A percentile compares a stretch with the other conserved stretches of the same genome.
Evolutionary conservation across 2,329 filamentous ascomycete genomes (phyloP).

Genomic region (Cercospora zeae-maydis): DNA sequence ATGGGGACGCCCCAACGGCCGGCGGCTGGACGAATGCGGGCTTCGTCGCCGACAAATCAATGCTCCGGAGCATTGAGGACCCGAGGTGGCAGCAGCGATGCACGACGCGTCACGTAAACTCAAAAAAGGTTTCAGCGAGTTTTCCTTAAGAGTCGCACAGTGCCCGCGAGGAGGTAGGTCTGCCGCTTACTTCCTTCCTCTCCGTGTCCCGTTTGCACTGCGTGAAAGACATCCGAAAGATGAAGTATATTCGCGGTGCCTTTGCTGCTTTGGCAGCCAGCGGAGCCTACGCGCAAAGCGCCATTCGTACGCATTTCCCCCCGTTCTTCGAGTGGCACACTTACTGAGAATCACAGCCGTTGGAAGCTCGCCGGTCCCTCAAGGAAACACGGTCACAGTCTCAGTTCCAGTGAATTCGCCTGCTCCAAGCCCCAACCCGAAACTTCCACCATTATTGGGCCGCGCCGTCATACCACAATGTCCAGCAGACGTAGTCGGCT

Average conservation of each 20-base stretch:
- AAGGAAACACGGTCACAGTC: neutral
- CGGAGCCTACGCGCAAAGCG: neutral
- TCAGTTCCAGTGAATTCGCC: neutral
- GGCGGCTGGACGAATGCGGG: conserved; percentile 2
- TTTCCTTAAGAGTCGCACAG: neutral
- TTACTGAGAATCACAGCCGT: neutral
- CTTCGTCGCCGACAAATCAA: neutral
- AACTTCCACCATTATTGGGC: neutral
- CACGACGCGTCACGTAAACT: conserved; percentile 2
- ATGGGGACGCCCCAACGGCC: neutral
- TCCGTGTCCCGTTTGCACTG: too few relatives aligned
- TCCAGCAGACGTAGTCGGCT: neutral
- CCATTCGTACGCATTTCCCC: neutral
- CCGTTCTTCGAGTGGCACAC: neutral
- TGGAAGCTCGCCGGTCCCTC: neutral
- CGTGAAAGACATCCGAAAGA: neutral
- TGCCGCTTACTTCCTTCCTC: neutral
- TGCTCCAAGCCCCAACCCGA: neutral
- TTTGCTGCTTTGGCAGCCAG: neutral
- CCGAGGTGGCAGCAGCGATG: neutral
- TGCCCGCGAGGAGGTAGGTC: neutral
- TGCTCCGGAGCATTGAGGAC: neutral
- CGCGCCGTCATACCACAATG: neutral
- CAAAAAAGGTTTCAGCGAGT: neutral
- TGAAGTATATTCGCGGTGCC: neutral